Base-by-base conservation (phyloP, 495 filamentous ascomycete genomes). In the Cetradonia linearis region DNA sequence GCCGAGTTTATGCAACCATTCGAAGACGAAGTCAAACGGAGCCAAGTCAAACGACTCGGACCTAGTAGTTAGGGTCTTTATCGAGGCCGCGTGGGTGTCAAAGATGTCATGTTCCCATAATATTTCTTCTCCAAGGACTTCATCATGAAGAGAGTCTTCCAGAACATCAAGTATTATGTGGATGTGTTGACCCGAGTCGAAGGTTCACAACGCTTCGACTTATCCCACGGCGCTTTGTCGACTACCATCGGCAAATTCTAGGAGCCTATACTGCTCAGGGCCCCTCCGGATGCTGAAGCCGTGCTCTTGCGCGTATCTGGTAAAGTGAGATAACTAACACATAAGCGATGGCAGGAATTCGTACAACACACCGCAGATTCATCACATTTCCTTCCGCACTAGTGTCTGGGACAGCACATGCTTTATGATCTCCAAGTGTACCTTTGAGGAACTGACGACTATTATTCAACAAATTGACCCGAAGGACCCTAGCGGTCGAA, bases 181-280 rank as follows among this genome's bases (percentile, higher is more conserved):
- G 18, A 63, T 49, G 2, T 36, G 6, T 37, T 59, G 33, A 11
- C 63, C 63, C 2, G 46, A 47, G 7, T 36, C 44, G 42, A 62
- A 65, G 20, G 27, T 61, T 60, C 63, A 62, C 18, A 42, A 49
- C 1, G 63, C 59, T 6, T 62, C 16, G 8, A 65, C 63, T 46
- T 62, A 55, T 25, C 60, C 63, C 10, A 59, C 42, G 16, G 60
- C 49, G 8, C 3, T 3, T 34, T 62, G 44, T 20, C 25, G 27
- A 48, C 47, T 65, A n/a, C 36, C 47, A 47, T 65, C 63, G 10
- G 63, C 63, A 34, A 62, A 65, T 37, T 55, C 31, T n/a, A 65
- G 47, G 25, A 31, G 8, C 30, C 3, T 52, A 9, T 28, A 30
- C 18, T 33, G 31, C 14, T 20, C 9, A 52, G 27, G 2, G 28